Base-by-base conservation (phyloP, 257 asterid species). In the Capsicum rhomboideum region DNA sequence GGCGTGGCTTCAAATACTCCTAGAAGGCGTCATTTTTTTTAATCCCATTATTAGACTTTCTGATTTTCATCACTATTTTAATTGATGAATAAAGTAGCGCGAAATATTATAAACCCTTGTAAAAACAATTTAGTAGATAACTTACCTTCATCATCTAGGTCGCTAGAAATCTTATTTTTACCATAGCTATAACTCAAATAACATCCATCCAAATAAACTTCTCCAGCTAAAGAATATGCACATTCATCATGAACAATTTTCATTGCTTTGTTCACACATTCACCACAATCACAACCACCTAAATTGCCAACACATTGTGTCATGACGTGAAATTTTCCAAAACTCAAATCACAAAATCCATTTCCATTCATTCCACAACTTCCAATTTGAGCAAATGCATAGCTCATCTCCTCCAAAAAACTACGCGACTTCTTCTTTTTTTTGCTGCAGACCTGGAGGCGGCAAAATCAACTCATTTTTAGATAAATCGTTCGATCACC, bases 301-400 rank as follows among this genome's bases (percentile, higher is more conserved):
- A 91, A 83, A 71, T 86, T 87, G 88, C 88, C 96, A 4, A 81
- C 91, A 68, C 98, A 94, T 85, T 94, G 92, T 2, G 91, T 88
- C 80, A 66, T 72, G 17, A 89, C 91, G 28, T 82, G 87, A 14
- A 86, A 26, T 8, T 90, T 86, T 28, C 86, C 93, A 50, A 88
- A 83, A 5, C 34, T 88, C 88, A 75, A 82, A 53, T 94, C 94
- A 67, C 86, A 94, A 63, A 87, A 94, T 5, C 93, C 94, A 53
- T 82, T 50, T 79, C 87, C 93, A 26, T 85, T 87, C 72, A 78
- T 16, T 23, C 86, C 88, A 4, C 95, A 89, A 1, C 83, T 87
- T 53, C 89, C 92, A 68, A 91, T 84, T 28, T 87, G 93, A n/a
- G 83, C 87, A 85, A 94, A 86, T 17, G 94, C 97, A 28, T 87